phyloP scores from a whole-genome alignment of 495 filamentous ascomycete genomes.

The Xylaria grammica region DNA sequence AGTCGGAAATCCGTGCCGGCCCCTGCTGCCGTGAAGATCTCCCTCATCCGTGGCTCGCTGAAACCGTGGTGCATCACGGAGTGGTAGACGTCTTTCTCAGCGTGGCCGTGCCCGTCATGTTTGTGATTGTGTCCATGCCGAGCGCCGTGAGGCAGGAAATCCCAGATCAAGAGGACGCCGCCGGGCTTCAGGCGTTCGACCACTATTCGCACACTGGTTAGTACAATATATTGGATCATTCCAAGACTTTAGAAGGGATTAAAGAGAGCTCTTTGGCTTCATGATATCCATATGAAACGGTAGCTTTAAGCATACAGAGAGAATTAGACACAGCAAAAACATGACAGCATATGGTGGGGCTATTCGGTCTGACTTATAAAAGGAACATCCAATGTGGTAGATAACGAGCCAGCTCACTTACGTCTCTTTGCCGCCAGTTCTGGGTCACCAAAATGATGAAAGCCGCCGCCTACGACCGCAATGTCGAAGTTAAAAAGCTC shows the following conservation, averaged over 20 bases:
- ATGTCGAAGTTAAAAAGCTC: conserved; percentile 67
- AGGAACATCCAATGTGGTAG: too few relatives aligned
- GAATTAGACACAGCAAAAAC: neutral
- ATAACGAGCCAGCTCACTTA: too few relatives aligned
- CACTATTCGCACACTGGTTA: conserved; percentile 35
- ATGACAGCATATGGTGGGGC: neutral
- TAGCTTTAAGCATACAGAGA: neutral
- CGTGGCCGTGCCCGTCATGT: conserved; percentile 30
- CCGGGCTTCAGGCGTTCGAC: conserved; percentile 63
- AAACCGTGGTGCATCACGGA: conserved; percentile 66
- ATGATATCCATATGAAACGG: too few relatives aligned
- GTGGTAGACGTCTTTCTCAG: conserved; percentile 34
- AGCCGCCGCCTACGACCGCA: conserved; percentile 66
- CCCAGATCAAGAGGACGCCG: conserved; percentile 68
- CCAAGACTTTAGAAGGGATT: neutral
- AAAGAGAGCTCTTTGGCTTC: too few relatives aligned
- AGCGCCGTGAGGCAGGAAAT: conserved; percentile 60
- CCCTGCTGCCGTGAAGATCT: conserved; percentile 59
- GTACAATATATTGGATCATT: neutral
- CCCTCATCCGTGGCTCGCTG: conserved; percentile 53
- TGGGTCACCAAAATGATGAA: conserved; percentile 76
- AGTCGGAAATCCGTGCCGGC: conserved; percentile 50
- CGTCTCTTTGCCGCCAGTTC: conserved; percentile 55
- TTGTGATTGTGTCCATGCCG: conserved; percentile 9
- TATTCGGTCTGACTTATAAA: neutral